Conservation (phyloP, 495 filamentous ascomycete genomes). For the Neurospora tetrasperma region DNA sequence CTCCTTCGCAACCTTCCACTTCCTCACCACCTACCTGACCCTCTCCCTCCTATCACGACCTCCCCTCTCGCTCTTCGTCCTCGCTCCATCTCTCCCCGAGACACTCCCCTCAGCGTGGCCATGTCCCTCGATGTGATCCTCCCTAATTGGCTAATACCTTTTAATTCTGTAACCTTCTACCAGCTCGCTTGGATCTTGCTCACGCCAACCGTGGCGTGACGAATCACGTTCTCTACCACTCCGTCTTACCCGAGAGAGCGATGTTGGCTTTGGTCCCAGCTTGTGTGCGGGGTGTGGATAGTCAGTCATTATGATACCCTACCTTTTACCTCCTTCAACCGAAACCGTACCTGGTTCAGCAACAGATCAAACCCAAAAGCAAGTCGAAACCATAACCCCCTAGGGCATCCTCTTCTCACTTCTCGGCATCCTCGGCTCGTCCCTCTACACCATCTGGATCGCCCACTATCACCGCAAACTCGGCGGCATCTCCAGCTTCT, state of each 20-base stretch:
- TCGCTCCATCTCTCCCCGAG: conserved; percentile 40
- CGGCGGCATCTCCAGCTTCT: conserved; percentile 41
- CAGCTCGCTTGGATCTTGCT: conserved; percentile 63
- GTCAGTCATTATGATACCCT: conserved; percentile 64
- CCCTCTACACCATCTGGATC: conserved; percentile 62
- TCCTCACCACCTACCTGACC: conserved; percentile 57
- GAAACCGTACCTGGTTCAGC: neutral
- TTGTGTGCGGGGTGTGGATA: conserved; percentile 57
- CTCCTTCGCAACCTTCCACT: conserved; percentile 63
- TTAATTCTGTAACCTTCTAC: conserved; percentile 65
- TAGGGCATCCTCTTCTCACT: conserved; percentile 57
- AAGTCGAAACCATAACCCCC: conserved; percentile 35
- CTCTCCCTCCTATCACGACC: conserved; percentile 55
- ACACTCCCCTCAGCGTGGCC: conserved; percentile 52
- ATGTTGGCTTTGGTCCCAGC: conserved; percentile 50
- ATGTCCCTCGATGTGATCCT: conserved; percentile 67
- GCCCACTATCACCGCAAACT: conserved; percentile 56
- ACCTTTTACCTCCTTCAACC: conserved; percentile 11
- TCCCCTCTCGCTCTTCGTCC: conserved; percentile 47
- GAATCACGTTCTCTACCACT: conserved; percentile 54
- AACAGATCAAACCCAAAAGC: conserved; percentile 24
- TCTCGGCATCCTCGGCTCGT: conserved; percentile 51
- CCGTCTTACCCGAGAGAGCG: conserved; percentile 45
- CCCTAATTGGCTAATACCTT: conserved; percentile 63
- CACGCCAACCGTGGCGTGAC: conserved; percentile 58